Conservation (phyloP, 2,329 filamentous ascomycete species). For the Coniochaeta prunicola region DNA sequence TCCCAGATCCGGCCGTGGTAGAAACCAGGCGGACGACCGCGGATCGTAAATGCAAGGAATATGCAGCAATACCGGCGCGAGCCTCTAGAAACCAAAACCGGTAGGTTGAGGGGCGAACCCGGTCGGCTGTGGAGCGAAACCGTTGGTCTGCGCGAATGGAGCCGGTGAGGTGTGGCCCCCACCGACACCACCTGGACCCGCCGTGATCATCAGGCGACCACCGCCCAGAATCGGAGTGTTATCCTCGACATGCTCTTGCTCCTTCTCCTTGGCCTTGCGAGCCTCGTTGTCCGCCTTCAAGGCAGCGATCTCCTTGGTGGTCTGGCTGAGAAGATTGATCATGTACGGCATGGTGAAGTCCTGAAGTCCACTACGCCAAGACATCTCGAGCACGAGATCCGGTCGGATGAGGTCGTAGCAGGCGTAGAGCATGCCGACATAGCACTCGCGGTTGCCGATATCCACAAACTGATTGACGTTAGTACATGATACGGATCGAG, state of each 20-base stretch:
- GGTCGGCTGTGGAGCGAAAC: slow-evolving; percentile 82
- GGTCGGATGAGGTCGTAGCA: slow-evolving; percentile 96
- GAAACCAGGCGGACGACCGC: slow-evolving; percentile 7
- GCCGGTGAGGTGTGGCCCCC: slow-evolving; percentile 51
- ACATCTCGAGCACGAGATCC: slow-evolving; percentile 89
- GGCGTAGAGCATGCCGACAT: slow-evolving; percentile 98
- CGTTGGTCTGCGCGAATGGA: slow-evolving; percentile 74
- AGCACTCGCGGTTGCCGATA: slow-evolving; percentile 97
- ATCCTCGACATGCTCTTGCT: slow-evolving; percentile 73
- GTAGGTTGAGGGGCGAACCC: slow-evolving; percentile 60
- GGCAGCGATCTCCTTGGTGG: slow-evolving; percentile 74
- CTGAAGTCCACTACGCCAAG: slow-evolving; percentile 88
- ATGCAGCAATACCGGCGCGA: slow-evolving; percentile 15
- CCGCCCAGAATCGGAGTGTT: slow-evolving; percentile 88
- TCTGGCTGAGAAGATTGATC: slow-evolving; percentile 95
- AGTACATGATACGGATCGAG: slow-evolving; percentile 19
- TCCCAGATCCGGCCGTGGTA: slow-evolving; percentile 7
- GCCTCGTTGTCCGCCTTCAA: slow-evolving; percentile 92
- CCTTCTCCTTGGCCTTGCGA: slow-evolving; percentile 29
- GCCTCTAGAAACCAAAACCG: slow-evolving; percentile 57
- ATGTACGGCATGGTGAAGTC: slow-evolving; percentile 99
- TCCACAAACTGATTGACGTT: slow-evolving; percentile 72
- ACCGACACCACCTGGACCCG: slow-evolving; percentile 57
- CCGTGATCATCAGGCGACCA: slow-evolving; percentile 89
- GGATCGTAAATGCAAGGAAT: slow-evolving; percentile 14